A percentile compares a stretch with the other conserved stretches of the same genome.
These are phyloP conservation scores for Zygoascus flipseniorum DNA, from an alignment of 805 yeast genomes.

Conservation along the genomic window DNA sequence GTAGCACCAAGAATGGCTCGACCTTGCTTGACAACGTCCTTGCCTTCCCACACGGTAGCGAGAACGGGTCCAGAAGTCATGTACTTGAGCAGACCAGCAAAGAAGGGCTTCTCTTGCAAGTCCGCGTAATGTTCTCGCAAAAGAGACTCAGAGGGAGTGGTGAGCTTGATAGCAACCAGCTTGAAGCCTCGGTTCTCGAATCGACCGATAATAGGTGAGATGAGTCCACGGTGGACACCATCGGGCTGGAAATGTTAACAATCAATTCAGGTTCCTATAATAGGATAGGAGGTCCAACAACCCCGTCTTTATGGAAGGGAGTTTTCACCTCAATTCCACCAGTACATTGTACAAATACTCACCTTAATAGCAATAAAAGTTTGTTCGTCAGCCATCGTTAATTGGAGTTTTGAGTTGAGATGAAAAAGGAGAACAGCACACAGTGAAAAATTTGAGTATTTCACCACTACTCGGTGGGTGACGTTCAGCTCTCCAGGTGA, in stretches of 20 bases:
- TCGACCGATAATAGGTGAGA: constrained; percentile 81
- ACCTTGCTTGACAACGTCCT: constrained; percentile 98
- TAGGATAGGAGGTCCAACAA: no score
- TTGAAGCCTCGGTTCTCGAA: constrained; percentile 97
- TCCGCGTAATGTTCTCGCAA: constrained; percentile 94
- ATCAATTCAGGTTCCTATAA: neutral
- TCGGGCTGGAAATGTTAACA: constrained; percentile 54
- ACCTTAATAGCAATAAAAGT: constrained; percentile 35
- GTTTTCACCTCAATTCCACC: neutral
- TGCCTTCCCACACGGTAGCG: constrained; percentile 99
- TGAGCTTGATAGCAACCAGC: constrained; percentile 90
- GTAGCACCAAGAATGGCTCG: constrained; percentile 98
- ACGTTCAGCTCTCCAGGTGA: no score
- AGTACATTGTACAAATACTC: constrained; percentile 8
- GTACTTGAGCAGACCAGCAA: constrained; percentile 92
- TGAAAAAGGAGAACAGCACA: neutral
- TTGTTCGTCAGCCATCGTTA: constrained; percentile 24
- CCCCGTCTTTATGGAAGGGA: no score
- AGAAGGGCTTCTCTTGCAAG: constrained; percentile 92
- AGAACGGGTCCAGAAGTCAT: constrained; percentile 98
- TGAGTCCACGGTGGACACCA: constrained; percentile 98
- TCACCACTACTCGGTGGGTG: no score
- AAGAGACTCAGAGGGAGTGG: constrained; percentile 76
- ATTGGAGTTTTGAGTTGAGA: neutral
- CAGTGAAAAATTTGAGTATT: neutral